A percentile compares a stretch with the other conserved stretches of the same genome.
These are phyloP conservation scores for Talaromyces piceae DNA, from an alignment of 2,329 filamentous ascomycete genomes.

Conservation along the genomic window DNA sequence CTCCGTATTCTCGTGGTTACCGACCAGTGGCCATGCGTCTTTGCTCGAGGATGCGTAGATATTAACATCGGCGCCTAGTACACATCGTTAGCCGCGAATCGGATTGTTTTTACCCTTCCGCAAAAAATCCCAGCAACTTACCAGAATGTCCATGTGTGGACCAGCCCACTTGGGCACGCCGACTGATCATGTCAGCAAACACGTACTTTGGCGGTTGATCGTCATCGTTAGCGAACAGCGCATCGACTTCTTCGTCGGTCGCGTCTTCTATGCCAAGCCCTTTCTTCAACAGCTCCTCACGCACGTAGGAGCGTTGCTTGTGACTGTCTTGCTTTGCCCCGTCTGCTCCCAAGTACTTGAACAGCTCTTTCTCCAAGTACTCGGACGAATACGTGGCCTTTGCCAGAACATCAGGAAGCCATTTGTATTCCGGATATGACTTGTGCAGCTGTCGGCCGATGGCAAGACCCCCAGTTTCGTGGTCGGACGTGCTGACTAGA, in stretches of 20 bases:
- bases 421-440: slow-evolving; percentile 61
- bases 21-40: slow-evolving; percentile 56
- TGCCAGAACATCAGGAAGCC: slow-evolving; percentile 75
- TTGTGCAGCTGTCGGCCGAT: slow-evolving; percentile 64
- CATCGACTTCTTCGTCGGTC: slow-evolving; percentile 60
- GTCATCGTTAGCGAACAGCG: slow-evolving; percentile 52
- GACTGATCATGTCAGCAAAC: slow-evolving; percentile 80
- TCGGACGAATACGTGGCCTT: slow-evolving; percentile 72
- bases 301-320: slow-evolving; percentile 56
- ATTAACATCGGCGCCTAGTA: slow-evolving; percentile 79
- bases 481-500: slow-evolving; percentile 85
- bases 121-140: too few relatives aligned
- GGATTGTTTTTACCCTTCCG: neutral
- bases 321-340: slow-evolving; percentile 35
- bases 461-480: slow-evolving; percentile 87
- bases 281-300: slow-evolving; percentile 56
- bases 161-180: slow-evolving; percentile 87
- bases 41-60: slow-evolving; percentile 75
- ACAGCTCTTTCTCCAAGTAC: slow-evolving; percentile 58
- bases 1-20: slow-evolving; percentile 94
- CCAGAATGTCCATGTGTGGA: slow-evolving; percentile 80
- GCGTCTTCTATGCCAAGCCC: slow-evolving; percentile 73
- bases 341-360: slow-evolving; percentile 46
- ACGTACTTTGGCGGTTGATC: slow-evolving; percentile 50
- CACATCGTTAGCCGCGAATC: slow-evolving; percentile 8